Evolutionary conservation across 768 basidiomycete species (phyloP), one percentile per base, ranked within the genome.

Genomic region (Collybia sordida): DNA sequence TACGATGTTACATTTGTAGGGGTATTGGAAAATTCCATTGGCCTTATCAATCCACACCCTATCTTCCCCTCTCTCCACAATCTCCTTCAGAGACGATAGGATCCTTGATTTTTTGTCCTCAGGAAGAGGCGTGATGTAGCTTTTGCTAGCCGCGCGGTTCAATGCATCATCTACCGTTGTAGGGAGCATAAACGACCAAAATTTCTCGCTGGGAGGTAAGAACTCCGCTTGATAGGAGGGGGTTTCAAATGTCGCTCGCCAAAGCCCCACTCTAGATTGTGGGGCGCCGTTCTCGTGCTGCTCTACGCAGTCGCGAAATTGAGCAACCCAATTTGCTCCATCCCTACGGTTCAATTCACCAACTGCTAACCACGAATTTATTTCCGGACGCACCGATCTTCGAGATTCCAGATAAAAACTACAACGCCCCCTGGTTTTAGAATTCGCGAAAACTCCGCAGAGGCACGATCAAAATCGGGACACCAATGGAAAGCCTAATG

Each of bases 351-450:
- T 11, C 1, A 24, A n/a, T 34, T 21, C 14, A 8, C 5, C 15
- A 28, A n/a, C 40, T 40, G 22, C 24, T 19, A 50, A 3, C 31
- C 14, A 7, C 11, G 3, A 31, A 11, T 14, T 31, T 14, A 31
- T 31, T 6, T 4, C 11, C 19, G 11, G 1, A 6, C 68, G 40
- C 50, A 85, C 85, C 87, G 74, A 66, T 93, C 86, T 65, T 97
- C 95, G 24, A 95, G 71, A 68, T 97, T 98, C 95, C 95, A 98
- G 41, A 95, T 82, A 49, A 91, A 75, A 4, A 77, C 85, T n/a
- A 88, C 76, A 1, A 76, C 67, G 2, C 91, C 91, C n/a, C 69
- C 68, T 0, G 90, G 87, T 61, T 88, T 89, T 42, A 97, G 75
- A 55, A 94, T 81, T 27, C 92, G 82, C 6, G 82, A 77, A 57